Evolutionary conservation across 495 filamentous ascomycete genomes (phyloP).

Genomic region (Choiromyces venosus): DNA sequence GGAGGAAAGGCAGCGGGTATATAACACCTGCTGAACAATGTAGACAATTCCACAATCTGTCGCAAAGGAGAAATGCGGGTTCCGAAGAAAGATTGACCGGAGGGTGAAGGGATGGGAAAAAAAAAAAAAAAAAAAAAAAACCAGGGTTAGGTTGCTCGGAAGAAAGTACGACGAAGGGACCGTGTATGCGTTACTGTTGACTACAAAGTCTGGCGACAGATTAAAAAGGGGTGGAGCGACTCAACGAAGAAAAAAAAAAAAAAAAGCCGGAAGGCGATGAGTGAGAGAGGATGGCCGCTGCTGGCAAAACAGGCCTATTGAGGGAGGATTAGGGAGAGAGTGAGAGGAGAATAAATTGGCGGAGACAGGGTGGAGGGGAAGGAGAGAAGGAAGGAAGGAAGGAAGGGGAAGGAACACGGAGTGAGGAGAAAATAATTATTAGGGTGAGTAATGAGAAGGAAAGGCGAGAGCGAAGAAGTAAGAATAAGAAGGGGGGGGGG

Average conservation of each 20-base stretch:
- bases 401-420: neutral
- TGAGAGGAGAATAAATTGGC: constrained; percentile 1
- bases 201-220: constrained; percentile 34
- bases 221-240: constrained; percentile 40
- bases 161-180: constrained; percentile 38
- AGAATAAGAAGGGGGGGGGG: neutral
- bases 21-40: neutral
- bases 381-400: neutral
- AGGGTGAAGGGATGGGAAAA: constrained; percentile 28
- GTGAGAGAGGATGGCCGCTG: constrained; percentile 58
- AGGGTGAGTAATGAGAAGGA: neutral
- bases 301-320: constrained; percentile 46
- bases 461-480: neutral
- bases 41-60: neutral
- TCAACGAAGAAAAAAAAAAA: constrained; percentile 42
- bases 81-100: constrained; percentile 39
- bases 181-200: constrained; percentile 40
- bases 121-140: neutral
- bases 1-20: neutral
- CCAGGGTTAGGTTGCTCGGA: neutral
- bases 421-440: constrained; percentile 4
- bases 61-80: constrained; percentile 12
- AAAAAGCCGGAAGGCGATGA: constrained; percentile 43
- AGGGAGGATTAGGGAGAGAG: constrained; percentile 1
- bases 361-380: neutral